phyloP scores from a whole-genome alignment of 805 yeast genomes.

The Debaryomyces tyrocola region DNA sequence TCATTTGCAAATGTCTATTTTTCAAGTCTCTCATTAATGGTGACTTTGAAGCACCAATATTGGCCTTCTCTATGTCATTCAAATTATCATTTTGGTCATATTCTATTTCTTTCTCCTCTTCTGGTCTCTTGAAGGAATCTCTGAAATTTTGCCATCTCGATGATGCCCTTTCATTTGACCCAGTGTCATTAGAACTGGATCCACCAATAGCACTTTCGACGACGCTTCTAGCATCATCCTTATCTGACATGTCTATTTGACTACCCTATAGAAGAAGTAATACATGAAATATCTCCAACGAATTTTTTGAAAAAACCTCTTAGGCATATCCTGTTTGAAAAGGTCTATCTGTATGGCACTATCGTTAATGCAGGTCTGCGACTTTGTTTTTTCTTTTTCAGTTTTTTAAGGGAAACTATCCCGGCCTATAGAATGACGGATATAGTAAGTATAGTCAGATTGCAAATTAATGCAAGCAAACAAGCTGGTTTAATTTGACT shows the following conservation, averaged over 20 bases:
- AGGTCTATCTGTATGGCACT: background rate
- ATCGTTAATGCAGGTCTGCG: background rate
- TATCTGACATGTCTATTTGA: background rate
- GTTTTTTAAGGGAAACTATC: background rate
- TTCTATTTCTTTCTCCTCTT: slow-evolving; percentile 7
- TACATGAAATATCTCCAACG: background rate
- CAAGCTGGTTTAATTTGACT: too few species aligned
- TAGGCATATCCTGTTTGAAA: background rate
- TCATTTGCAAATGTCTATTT: slow-evolving; percentile 57
- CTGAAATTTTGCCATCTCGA: slow-evolving; percentile 21
- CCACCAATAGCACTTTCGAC: background rate
- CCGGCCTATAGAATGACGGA: too few species aligned
- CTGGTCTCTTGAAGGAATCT: slow-evolving; percentile 32
- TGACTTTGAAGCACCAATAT: slow-evolving; percentile 32
- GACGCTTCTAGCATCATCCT: slow-evolving; percentile 1
- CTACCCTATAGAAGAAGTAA: too few species aligned
- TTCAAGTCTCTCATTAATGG: slow-evolving; percentile 46
- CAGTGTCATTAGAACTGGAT: background rate
- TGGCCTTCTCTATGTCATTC: slow-evolving; percentile 35
- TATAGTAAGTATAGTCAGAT: too few species aligned
- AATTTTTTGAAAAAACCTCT: background rate
- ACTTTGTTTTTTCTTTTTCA: background rate
- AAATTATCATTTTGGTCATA: slow-evolving; percentile 6
- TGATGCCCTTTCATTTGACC: background rate
- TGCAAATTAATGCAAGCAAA: too few species aligned